Percentiles rank a stretch among this genome's conserved stretches.
Evolutionary conservation across 768 basidiomycete genomes (phyloP).

Genomic region (Albatrellus ellisii): DNA sequence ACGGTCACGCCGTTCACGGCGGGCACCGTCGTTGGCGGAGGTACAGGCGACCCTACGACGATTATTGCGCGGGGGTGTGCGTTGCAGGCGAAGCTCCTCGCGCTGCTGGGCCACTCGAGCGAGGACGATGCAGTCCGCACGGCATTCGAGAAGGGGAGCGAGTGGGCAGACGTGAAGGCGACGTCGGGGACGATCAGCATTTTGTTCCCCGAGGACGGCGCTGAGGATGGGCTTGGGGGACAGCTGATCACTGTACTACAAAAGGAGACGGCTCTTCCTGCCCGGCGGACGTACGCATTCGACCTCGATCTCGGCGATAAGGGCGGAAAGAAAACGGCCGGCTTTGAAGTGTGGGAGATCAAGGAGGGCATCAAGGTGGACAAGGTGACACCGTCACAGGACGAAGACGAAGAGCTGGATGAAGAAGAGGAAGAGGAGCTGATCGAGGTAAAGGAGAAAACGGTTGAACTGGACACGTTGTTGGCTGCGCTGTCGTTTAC

Average conservation of each 20-base stretch:
- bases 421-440: constrained; percentile 51
- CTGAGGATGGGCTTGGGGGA: constrained; percentile 36
- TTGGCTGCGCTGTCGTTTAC: constrained; percentile 26
- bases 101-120: constrained; percentile 28
- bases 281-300: constrained; percentile 43
- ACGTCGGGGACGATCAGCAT: constrained; percentile 53
- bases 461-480: constrained; percentile 37
- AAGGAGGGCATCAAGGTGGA: constrained; percentile 54
- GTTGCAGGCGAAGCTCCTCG: constrained; percentile 54
- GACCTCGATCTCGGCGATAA: constrained; percentile 37
- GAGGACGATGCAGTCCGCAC: constrained; percentile 35
- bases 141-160: constrained; percentile 33
- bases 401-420: constrained; percentile 32
- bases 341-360: constrained; percentile 70
- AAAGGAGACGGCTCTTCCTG: constrained; percentile 64
- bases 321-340: constrained; percentile 30
- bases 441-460: constrained; percentile 50
- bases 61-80: constrained; percentile 69
- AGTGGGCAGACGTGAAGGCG: constrained; percentile 34
- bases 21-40: constrained; percentile 59
- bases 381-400: constrained; percentile 34
- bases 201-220: constrained; percentile 42
- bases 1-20: constrained; percentile 52
- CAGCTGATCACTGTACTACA: constrained; percentile 52
- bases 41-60: constrained; percentile 66